Percentiles rank a stretch among this genome's conserved stretches.
Conservation (phyloP, 2,329 filamentous ascomycete genomes). For the Alternaria tenuissima region DNA sequence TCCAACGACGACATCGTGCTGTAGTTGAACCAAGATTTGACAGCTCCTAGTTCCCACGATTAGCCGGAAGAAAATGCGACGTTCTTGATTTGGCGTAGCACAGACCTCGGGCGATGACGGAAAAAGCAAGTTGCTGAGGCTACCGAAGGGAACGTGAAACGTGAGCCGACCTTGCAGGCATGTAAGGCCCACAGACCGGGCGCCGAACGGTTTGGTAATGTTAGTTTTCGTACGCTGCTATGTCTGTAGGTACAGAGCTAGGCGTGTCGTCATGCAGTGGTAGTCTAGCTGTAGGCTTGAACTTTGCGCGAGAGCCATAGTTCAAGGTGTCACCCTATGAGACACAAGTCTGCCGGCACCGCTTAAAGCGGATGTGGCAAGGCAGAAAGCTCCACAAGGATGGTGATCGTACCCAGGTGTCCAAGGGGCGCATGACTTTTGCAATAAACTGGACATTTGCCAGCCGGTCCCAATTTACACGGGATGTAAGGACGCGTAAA, state of each 20-base stretch:
- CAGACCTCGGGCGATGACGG: constrained; percentile 9
- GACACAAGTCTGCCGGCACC: background rate
- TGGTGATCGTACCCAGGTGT: constrained; percentile 20
- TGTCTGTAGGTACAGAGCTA: background rate
- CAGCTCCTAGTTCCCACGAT: background rate
- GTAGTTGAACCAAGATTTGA: background rate
- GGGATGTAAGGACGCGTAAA: constrained; percentile 4
- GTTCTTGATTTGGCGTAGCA: constrained; percentile 3
- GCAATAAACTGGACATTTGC: constrained; percentile 22
- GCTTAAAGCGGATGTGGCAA: constrained; percentile 14
- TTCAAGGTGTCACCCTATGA: constrained; percentile 3
- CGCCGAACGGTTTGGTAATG: constrained; percentile 12
- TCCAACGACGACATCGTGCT: constrained; percentile 3
- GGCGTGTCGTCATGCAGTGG: background rate
- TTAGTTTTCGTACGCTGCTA: constrained; percentile 3
- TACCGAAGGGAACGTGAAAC: constrained; percentile 7
- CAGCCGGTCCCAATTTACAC: constrained; percentile 24
- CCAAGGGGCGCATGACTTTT: constrained; percentile 20
- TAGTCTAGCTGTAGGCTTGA: background rate
- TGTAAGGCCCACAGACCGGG: constrained; percentile 5
- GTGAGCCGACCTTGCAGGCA: constrained; percentile 12
- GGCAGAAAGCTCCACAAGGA: constrained; percentile 16
- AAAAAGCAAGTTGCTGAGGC: constrained; percentile 13
- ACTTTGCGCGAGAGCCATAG: background rate
- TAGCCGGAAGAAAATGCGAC: constrained; percentile 6